Conservation (phyloP, 306 rosid genomes). For the Oxytropis ochrocephala region DNA sequence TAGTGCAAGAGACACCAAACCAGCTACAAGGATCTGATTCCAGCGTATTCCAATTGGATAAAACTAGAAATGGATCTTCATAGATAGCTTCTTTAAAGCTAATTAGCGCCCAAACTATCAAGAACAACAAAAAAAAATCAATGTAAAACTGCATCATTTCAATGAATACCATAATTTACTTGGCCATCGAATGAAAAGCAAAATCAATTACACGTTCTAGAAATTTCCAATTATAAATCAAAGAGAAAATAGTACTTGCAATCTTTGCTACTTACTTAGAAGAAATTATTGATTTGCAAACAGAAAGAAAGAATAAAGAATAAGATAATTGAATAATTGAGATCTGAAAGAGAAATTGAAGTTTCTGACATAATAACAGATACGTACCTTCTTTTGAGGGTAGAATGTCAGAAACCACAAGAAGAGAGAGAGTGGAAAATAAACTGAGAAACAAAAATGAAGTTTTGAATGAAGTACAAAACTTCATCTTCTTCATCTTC, state of each 20-base stretch:
- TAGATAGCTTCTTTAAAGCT: slow-evolving; percentile 63
- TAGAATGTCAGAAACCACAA: slow-evolving; percentile 41
- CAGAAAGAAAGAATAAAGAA: not conserved
- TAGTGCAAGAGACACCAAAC: slow-evolving; percentile 65
- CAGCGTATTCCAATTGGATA: slow-evolving; percentile 65
- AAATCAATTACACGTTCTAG: not conserved
- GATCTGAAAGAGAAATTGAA: slow-evolving; percentile 45
- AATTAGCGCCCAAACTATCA: slow-evolving; percentile 60
- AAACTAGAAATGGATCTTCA: slow-evolving; percentile 70
- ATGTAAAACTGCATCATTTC: not conserved
- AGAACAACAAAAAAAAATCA: slow-evolving; percentile 10
- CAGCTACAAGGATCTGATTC: slow-evolving; percentile 81
- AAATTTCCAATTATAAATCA: slow-evolving; percentile 8
- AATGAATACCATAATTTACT: not conserved
- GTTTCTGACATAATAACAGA: not conserved
- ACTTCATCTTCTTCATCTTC: slow-evolving; percentile 40
- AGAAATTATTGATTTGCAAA: not conserved
- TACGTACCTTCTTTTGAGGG: slow-evolving; percentile 63
- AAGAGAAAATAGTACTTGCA: not conserved
- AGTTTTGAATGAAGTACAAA: too few relatives aligned
- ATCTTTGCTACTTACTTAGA: not conserved
- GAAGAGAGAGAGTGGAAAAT: slow-evolving; percentile 33
- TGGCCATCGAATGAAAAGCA: not conserved
- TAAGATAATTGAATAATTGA: slow-evolving; percentile 20
- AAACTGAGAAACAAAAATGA: slow-evolving; percentile 44